phyloP scores from a whole-genome alignment of 176 grass and related monocot species.

The Oryza officinalis region DNA sequence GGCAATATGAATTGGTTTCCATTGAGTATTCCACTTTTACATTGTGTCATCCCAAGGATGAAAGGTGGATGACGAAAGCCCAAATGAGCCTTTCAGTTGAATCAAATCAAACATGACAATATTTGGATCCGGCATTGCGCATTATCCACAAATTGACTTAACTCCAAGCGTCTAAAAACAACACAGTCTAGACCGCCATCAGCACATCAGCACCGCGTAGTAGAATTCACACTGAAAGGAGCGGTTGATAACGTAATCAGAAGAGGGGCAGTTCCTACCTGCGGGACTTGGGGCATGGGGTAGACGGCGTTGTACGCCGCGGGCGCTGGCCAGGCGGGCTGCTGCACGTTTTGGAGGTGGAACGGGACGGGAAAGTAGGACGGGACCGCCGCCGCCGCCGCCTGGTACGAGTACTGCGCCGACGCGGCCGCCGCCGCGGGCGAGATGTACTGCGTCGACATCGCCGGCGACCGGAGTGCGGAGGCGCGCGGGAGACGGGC shows the following conservation, averaged over 20 bases:
- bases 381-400: background rate
- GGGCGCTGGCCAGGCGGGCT: constrained; percentile 18
- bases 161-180: background rate
- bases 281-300: constrained; percentile 55
- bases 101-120: background rate
- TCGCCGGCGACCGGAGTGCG: background rate
- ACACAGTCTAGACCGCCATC: background rate
- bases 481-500: background rate
- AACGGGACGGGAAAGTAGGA: constrained; percentile 73
- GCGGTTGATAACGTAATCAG: background rate
- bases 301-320: constrained; percentile 29
- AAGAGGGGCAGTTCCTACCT: constrained; percentile 39
- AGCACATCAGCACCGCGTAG: background rate
- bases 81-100: background rate
- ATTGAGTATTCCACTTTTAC: background rate
- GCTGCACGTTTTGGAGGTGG: constrained; percentile 61
- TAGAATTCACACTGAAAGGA: background rate
- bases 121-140: background rate
- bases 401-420: constrained; percentile 46
- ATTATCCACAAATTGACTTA: background rate
- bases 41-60: background rate
- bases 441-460: constrained; percentile 54
- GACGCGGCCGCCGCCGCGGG: constrained; percentile 12
- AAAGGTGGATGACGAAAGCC: background rate
- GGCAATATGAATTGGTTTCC: background rate